phyloP scores from a whole-genome alignment of 148 eudicot genomes.

The Vaccinium macrocarpon region DNA sequence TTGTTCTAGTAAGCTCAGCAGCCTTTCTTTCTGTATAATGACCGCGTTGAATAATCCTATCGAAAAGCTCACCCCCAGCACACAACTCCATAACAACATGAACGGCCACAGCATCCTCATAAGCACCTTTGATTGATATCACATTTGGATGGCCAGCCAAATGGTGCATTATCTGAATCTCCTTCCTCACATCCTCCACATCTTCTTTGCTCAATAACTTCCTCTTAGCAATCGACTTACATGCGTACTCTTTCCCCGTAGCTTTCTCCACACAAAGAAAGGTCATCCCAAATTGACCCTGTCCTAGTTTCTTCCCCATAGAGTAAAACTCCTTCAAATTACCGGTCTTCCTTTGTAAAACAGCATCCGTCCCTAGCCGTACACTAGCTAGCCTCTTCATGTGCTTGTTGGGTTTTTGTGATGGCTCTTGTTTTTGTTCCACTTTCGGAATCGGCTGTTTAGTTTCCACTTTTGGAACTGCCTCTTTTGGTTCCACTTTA shows the following conservation, averaged over 20 bases:
- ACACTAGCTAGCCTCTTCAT: constrained; percentile 54
- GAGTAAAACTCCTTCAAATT: constrained; percentile 54
- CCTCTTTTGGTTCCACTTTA: neutral
- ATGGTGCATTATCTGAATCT: constrained; percentile 70
- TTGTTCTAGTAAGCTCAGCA: constrained; percentile 47
- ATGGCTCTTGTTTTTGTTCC: constrained; percentile 38
- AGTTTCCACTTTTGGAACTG: neutral
- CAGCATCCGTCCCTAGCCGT: constrained; percentile 47
- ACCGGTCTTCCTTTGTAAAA: constrained; percentile 46
- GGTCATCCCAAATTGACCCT: constrained; percentile 62
- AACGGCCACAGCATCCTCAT: constrained; percentile 55
- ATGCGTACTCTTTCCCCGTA: constrained; percentile 45
- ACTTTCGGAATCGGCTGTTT: constrained; percentile 29
- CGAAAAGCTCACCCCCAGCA: constrained; percentile 64
- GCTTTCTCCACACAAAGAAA: constrained; percentile 51
- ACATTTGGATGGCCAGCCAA: constrained; percentile 56
- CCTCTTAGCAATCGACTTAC: constrained; percentile 60
- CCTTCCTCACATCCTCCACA: constrained; percentile 65
- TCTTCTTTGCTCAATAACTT: constrained; percentile 52
- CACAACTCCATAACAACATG: constrained; percentile 64
- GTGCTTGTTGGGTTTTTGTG: constrained; percentile 44
- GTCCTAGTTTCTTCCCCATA: constrained; percentile 59
- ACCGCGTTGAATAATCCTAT: constrained; percentile 56
- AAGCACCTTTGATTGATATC: constrained; percentile 48
- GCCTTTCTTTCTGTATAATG: constrained; percentile 59